A percentile compares a stretch with the other conserved stretches of the same genome.
Conservation (phyloP, 306 rosid species). For the Glycyrrhiza uralensis region DNA sequence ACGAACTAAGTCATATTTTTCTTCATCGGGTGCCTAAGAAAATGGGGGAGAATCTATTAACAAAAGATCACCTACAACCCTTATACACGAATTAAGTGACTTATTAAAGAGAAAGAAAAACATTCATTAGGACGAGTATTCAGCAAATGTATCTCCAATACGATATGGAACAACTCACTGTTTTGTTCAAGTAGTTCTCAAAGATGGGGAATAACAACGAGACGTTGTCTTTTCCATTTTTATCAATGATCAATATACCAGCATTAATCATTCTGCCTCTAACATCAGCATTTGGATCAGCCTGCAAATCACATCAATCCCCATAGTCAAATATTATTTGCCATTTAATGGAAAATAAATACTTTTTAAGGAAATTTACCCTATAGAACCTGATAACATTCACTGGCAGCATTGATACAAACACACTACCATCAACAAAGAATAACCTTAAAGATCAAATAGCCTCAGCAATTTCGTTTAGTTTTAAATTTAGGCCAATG, state of each 20-base stretch:
- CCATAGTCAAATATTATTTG: neutral
- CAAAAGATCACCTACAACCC: neutral
- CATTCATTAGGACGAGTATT: neutral
- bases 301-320: constrained; percentile 64
- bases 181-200: constrained; percentile 91
- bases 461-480: neutral
- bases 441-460: neutral
- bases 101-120: neutral
- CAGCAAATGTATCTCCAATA: constrained; percentile 9
- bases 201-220: constrained; percentile 88
- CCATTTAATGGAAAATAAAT: neutral
- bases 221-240: constrained; percentile 86
- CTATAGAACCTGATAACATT: neutral
- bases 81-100: neutral
- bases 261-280: constrained; percentile 97
- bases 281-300: constrained; percentile 90
- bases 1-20: constrained; percentile 92
- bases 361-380: neutral
- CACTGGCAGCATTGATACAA: neutral
- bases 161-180: constrained; percentile 44
- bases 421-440: neutral
- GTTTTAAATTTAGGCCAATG: neutral
- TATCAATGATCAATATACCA: constrained; percentile 91
- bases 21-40: constrained; percentile 81
- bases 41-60: neutral